Evolutionary conservation across 202 grass and related monocot species (phyloP).

Genomic region (Elaeis oleifera): DNA sequence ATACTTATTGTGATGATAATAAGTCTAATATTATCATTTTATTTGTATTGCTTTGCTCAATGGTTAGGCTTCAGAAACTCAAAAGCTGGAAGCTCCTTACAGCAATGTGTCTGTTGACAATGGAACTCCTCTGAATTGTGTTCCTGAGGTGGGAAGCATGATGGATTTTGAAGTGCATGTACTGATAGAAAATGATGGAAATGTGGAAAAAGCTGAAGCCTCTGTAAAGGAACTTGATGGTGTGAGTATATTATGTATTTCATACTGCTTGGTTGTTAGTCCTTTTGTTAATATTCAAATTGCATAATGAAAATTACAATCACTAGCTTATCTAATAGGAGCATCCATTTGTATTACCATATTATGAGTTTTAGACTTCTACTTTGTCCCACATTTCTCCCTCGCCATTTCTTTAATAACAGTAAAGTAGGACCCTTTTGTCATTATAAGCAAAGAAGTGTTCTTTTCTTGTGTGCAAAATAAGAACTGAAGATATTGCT

Average conservation of each 20-base stretch:
- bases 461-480: no score
- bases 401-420: no score
- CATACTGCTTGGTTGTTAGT: no score
- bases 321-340: no score
- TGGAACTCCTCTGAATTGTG: constrained; percentile 25
- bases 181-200: constrained; percentile 62
- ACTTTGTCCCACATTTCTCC: no score
- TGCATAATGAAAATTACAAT: no score
- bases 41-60: constrained; percentile 24
- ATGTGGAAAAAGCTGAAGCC: constrained; percentile 80
- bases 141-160: constrained; percentile 35
- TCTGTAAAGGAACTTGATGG: constrained; percentile 82
- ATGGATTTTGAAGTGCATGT: constrained; percentile 61
- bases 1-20: constrained; percentile 6
- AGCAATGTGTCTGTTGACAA: constrained; percentile 19
- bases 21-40: constrained; percentile 19
- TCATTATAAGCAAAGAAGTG: no score
- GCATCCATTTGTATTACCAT: no score
- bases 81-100: constrained; percentile 27
- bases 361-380: no score
- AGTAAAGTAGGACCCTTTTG: no score
- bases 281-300: no score
- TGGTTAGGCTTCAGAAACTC: constrained; percentile 43
- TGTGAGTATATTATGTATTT: constrained; percentile 47
- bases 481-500: no score